Evolutionary conservation across 2,329 filamentous ascomycete species (phyloP).

Genomic region (Colletotrichum lupini): DNA sequence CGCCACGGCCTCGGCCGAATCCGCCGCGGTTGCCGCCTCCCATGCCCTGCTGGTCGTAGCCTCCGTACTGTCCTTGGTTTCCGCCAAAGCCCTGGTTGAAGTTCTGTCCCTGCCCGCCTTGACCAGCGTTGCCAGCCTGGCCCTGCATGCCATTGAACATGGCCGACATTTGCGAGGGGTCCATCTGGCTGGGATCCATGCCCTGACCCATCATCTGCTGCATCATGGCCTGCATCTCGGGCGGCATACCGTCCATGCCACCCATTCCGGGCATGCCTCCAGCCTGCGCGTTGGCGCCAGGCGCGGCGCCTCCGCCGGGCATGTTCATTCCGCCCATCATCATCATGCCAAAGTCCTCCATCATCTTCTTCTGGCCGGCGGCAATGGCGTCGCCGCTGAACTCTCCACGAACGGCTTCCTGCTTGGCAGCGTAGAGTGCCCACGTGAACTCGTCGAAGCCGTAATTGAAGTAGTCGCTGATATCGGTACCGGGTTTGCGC

Average conservation of each 20-base stretch:
- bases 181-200: conserved; percentile 75
- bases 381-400: conserved; percentile 75
- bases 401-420: conserved; percentile 81
- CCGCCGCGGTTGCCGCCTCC: conserved; percentile 50
- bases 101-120: conserved; percentile 62
- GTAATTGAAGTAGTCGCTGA: conserved; percentile 99
- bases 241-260: conserved; percentile 72
- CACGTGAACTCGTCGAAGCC: conserved; percentile 99
- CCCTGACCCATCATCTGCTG: conserved; percentile 76
- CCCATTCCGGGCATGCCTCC: conserved; percentile 60
- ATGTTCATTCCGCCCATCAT: conserved; percentile 71
- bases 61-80: conserved; percentile 62
- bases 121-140: conserved; percentile 53
- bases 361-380: conserved; percentile 81
- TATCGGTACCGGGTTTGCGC: conserved; percentile 92
- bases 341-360: conserved; percentile 75
- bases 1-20: conserved; percentile 44
- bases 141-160: conserved; percentile 71
- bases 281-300: conserved; percentile 43
- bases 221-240: conserved; percentile 77
- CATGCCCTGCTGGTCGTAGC: conserved; percentile 61
- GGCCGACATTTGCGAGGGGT: conserved; percentile 65
- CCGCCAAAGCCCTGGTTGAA: conserved; percentile 65
- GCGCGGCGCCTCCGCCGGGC: conserved; percentile 45
- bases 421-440: conserved; percentile 92